Evolutionary conservation across 2,329 filamentous ascomycete species (phyloP), one percentile per base, ranked within the genome.

Genomic region (Beauveria medogensis): DNA sequence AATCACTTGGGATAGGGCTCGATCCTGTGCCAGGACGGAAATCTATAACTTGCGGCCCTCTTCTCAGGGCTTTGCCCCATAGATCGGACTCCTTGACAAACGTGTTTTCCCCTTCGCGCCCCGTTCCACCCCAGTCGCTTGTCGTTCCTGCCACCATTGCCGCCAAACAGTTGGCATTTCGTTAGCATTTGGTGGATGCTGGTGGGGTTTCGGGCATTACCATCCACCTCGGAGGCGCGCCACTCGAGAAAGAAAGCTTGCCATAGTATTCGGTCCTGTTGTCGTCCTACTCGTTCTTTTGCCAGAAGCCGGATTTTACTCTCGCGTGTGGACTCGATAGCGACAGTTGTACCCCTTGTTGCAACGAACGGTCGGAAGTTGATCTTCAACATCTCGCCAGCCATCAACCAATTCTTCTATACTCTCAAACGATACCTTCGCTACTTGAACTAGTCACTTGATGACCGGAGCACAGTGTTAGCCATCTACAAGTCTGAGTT

Each of bases 191-290:
- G 40, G 54, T 61, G 60, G 60, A 52, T 48, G 54, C 47, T 44
- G 34, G 58, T 53, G 53, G 60, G 48, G 60, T 51, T 34, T 61
- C 28, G 22, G 24, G 48, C 20, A 56, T 57, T 61, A 28, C 28
- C 48, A 48, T 61, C 40, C 41, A 58, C 48, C 34, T 61, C 10
- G 53, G 46, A 43, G 37, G 52, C 59, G 59, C 44, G 59, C 52
- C 52, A 20, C 53, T 48, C 10, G 34, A 61, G n/a, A 56, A 30
- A 30, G 12, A 48, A n/a, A 37, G 43, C 20, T 34, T n/a, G 18
- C 37, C 8, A 37, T 40, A 40, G 20, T 46, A 37, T n/a, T 26
- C 40, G 40, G 20, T 22, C 20, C 20, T 47, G 50, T 7, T 46
- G 16, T 53, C 26, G 28, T 26, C 26, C 3, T 14, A 28, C 18